Base-by-base conservation (phyloP, 2,329 filamentous ascomycete species). In the Leptosphaerulina australis region DNA sequence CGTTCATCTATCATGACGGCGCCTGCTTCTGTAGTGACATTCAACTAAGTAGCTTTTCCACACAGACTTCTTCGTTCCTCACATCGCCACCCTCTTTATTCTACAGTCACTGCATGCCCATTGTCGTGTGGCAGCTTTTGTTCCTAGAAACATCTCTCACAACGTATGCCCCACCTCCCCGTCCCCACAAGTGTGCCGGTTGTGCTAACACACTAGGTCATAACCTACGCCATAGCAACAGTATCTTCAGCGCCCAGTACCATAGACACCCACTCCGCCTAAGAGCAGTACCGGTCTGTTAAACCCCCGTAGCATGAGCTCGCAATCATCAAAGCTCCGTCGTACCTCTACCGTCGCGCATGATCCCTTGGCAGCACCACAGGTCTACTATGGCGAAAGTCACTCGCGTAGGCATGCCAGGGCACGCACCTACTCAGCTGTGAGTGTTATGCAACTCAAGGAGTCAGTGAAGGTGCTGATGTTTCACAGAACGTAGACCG, bases 341-440 rank as follows among this genome's bases (percentile, higher is more conserved):
- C 74, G 72, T 58, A 66, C 66, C 55, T 75, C 73, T 50, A 77
- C 78, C 41, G 56, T 55, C 36, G 60, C 49, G 53, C 65, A 77
- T 58, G 83, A 86, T 67, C 83, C 83, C 4, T 81, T 79, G 62
- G 81, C 82, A 28, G 75, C 81, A 29, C 77, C 83, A 7, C 77
- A 82, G 53, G 71, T 84, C 56, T 86, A 86, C 70, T 86, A 86
- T 72, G 82, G 83, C 58, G 75, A 80, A 41, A 76, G 77, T 50
- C 74, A 79, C 56, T 58, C 60, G 53, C 68, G 72, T 54, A 75
- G 75, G 62, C 77, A 79, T 64, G 72, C 74, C 53, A 75, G 79
- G 45, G 73, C 73, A 35, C 75, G 82, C 53, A 81, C 82, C 4
- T 81, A 82, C 63, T 84, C 82, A 26, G 76, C 80, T 52, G 82